Evolutionary conservation across 108 stramenopile species (phyloP), one percentile per base, ranked within the genome.

Genomic region (Halocafeteria seosinensis): DNA sequence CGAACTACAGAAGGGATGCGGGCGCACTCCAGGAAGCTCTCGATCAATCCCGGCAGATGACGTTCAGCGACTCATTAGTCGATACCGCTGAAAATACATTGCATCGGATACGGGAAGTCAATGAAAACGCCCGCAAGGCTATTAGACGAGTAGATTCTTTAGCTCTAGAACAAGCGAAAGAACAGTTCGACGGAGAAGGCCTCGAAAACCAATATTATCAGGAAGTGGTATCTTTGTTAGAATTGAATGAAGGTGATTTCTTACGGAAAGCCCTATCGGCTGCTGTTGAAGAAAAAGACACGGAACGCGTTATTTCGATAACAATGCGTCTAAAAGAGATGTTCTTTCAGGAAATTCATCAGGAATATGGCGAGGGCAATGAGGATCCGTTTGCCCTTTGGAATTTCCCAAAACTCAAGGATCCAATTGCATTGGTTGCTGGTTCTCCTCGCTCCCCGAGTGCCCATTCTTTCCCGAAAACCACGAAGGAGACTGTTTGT

Each of bases 371-470:
- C 21, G 66, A 36, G 13, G 34, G 12, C 21, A 33, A 35, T 11
- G 8, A 8, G 29, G 3, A 3, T 3, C 9, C 6, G 29, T 53
- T 53, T 30, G 52, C 52, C 52, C 52, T 66, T 34, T 32, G 50
- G 32, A 28, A 21, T 38, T 66, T 63, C 61, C 65, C 65, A 4
- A n/a, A 25, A 28, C 66, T 67, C 12, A 62, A 67, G 61, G 1
- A 4, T 17, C 66, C 66, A 21, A 12, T 5, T 4, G 9, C 5
- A 31, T 5, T 55, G 21, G 42, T 47, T n/a, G n/a, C 21, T n/a
- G 42, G 21, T 17, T 47, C 42, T 17, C n/a, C n/a, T n/a, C n/a
- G n/a, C 42, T 47, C n/a, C 42, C 17, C 42, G 17, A 47, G n/a
- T 17, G 17, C 17, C 42, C 12, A 55, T 35, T 33, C 11, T 3